These are phyloP conservation scores for Sporothrix protearum DNA, from an alignment of 2,329 filamentous ascomycete species.

Conservation along the genomic window DNA sequence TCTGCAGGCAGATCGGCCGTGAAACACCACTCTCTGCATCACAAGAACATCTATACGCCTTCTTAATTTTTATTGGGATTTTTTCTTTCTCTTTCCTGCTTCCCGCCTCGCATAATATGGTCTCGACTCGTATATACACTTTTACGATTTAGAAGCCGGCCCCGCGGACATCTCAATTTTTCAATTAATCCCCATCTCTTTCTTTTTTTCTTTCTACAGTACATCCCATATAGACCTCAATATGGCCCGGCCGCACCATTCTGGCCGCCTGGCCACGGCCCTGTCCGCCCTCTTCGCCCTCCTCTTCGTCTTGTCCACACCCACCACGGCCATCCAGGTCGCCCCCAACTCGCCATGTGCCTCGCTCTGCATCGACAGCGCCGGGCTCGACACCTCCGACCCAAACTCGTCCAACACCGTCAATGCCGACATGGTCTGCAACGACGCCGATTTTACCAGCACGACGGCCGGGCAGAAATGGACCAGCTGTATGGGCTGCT, in stretches of 20 bases:
- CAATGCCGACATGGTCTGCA: slow-evolving; percentile 47
- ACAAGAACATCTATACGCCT: neutral
- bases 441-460: slow-evolving; percentile 43
- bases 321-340: slow-evolving; percentile 43
- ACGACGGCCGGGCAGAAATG: slow-evolving; percentile 44
- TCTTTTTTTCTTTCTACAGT: neutral
- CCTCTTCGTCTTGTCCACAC: neutral
- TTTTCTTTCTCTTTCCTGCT: neutral
- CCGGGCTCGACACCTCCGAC: slow-evolving; percentile 42
- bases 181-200: neutral
- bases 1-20: slow-evolving; percentile 9
- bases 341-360: slow-evolving; percentile 54
- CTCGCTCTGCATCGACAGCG: slow-evolving; percentile 46
- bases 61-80: neutral
- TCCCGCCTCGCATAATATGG: neutral
- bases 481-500: slow-evolving; percentile 49
- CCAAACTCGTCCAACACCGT: slow-evolving; percentile 46
- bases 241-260: neutral
- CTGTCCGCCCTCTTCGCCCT: neutral
- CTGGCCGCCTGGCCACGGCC: slow-evolving; percentile 4
- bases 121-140: neutral
- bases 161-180: neutral
- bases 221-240: neutral
- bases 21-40: neutral
- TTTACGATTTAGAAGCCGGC: neutral